A percentile compares a stretch with the other conserved stretches of the same genome.
Evolutionary conservation across 139 green algal species (phyloP).

Genomic region (Gonium pectorale): DNA sequence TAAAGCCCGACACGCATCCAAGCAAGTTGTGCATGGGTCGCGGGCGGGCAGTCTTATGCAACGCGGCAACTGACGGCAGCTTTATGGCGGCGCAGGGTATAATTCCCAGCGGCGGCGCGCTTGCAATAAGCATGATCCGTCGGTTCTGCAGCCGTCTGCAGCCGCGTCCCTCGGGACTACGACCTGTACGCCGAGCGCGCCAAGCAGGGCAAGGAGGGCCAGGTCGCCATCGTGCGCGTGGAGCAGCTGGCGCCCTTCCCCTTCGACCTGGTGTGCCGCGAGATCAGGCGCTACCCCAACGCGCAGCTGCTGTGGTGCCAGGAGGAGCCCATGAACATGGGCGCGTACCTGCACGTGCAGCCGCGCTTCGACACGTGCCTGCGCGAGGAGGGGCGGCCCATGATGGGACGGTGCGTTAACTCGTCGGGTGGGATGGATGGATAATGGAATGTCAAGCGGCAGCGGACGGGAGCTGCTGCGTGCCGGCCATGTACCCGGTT

Average conservation of each 20-base stretch:
- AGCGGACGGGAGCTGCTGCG: neutral
- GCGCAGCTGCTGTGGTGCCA: slow-evolving; percentile 92
- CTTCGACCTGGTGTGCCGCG: slow-evolving; percentile 95
- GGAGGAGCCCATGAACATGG: slow-evolving; percentile 99
- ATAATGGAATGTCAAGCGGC: neutral
- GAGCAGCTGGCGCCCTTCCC: slow-evolving; percentile 97
- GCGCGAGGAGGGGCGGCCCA: slow-evolving; percentile 31
- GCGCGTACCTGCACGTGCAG: slow-evolving; percentile 90
- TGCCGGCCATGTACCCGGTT: neutral
- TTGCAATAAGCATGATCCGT: too few relatives aligned
- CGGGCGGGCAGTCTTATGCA: too few relatives aligned
- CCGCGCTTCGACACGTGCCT: slow-evolving; percentile 88
- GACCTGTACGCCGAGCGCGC: slow-evolving; percentile 93
- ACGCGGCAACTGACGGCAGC: too few relatives aligned
- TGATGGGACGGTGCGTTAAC: slow-evolving; percentile 17
- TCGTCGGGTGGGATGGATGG: neutral
- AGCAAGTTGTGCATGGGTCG: too few relatives aligned
- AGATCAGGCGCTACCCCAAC: slow-evolving; percentile 95
- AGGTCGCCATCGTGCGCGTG: slow-evolving; percentile 90
- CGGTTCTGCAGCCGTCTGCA: too few relatives aligned
- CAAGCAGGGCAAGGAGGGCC: slow-evolving; percentile 67
- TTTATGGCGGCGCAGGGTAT: too few relatives aligned
- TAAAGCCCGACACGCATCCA: too few relatives aligned
- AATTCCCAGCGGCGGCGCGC: too few relatives aligned
- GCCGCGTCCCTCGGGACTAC: too few relatives aligned